Evolutionary conservation across 345 rosid species (phyloP).

Genomic region (Luvunga scandens): DNA sequence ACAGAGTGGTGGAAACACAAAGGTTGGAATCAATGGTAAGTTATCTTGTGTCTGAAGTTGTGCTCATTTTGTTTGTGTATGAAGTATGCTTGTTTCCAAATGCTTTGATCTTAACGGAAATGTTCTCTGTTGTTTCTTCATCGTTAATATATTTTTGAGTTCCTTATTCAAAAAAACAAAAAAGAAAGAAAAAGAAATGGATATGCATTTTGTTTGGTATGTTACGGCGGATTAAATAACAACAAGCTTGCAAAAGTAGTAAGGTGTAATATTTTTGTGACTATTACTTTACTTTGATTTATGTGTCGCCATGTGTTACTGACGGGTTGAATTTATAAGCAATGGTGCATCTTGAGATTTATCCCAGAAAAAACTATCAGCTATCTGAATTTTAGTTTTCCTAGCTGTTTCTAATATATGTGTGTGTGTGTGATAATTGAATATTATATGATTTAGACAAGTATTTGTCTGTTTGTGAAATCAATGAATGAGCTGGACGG

Average conservation of each 20-base stretch:
- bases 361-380: not conserved
- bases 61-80: not conserved
- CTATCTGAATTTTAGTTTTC: not conserved
- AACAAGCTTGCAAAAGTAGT: not conserved
- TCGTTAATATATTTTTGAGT: too few relatives aligned
- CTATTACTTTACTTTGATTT: not conserved
- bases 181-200: too few relatives aligned
- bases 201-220: not conserved
- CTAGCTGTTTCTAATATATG: not conserved
- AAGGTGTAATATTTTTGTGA: not conserved
- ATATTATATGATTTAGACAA: not conserved
- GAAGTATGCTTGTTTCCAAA: not conserved
- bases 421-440: not conserved
- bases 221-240: not conserved
- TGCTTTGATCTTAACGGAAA: not conserved
- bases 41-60: slow-evolving; percentile 4
- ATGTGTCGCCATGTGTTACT: not conserved
- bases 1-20: slow-evolving; percentile 54
- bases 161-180: too few relatives aligned
- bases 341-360: not conserved
- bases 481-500: not conserved
- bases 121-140: not conserved
- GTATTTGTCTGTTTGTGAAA: not conserved
- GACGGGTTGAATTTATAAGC: not conserved
- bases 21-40: slow-evolving; percentile 92